phyloP scores from a whole-genome alignment of 495 filamentous ascomycete genomes.

The Cladorrhinum samala region DNA sequence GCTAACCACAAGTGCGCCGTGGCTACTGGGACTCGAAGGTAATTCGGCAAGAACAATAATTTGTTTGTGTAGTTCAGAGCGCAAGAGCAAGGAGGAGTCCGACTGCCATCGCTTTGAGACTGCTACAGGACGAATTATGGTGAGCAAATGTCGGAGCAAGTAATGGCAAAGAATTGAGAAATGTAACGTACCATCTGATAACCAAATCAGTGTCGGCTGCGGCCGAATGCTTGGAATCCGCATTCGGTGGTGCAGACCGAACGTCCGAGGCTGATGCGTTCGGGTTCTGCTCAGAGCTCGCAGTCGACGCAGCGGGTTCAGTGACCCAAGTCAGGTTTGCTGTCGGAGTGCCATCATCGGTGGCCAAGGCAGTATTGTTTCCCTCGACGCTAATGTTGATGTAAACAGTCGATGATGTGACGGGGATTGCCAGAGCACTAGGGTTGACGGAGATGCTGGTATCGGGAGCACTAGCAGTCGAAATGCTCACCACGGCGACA shows the following conservation, averaged over 20 bases:
- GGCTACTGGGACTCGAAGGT: no score
- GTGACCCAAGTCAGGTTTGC: slow-evolving; percentile 1
- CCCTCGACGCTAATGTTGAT: no score
- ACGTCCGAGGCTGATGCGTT: background rate
- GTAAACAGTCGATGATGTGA: no score
- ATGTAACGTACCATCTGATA: slow-evolving; percentile 3
- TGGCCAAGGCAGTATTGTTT: no score
- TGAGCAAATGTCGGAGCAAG: background rate
- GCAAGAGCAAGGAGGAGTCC: background rate
- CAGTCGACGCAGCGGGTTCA: background rate
- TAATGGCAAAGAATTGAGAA: background rate
- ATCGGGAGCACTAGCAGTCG: background rate
- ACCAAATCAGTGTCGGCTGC: background rate
- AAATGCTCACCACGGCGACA: background rate
- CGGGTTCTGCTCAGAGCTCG: background rate
- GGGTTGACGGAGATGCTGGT: background rate
- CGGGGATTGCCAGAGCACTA: background rate
- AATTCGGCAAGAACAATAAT: no score
- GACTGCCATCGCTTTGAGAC: background rate
- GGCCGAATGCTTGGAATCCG: slow-evolving; percentile 4
- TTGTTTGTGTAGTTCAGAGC: no score
- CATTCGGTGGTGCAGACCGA: background rate
- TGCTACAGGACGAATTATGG: background rate
- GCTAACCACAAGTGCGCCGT: no score
- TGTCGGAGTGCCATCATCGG: background rate